Percentiles rank a stretch among this genome's conserved stretches.
phyloP scores from a whole-genome alignment of 2,329 filamentous ascomycete species.

The Meredithiella fracta region DNA sequence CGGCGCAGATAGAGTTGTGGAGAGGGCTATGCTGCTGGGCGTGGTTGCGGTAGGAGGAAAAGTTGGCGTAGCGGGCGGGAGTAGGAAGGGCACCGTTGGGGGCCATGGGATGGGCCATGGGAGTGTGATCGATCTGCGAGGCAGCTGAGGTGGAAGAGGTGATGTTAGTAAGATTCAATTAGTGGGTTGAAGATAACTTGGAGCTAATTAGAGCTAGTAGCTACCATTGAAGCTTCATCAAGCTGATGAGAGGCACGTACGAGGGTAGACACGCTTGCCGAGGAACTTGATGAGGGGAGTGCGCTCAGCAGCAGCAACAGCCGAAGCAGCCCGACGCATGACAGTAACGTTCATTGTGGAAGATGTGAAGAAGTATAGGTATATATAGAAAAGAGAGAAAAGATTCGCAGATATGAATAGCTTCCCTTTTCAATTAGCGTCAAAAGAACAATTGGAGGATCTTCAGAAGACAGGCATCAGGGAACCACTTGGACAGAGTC shows the following conservation, averaged over 20 bases:
- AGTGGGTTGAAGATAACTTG: too few relatives aligned
- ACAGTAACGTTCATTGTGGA: constrained; percentile 37
- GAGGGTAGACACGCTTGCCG: constrained; percentile 41
- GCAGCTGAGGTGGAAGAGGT: constrained; percentile 33
- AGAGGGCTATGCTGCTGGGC: constrained; percentile 66
- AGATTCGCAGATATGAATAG: neutral
- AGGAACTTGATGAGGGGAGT: constrained; percentile 46
- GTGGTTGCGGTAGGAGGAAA: constrained; percentile 62
- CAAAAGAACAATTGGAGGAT: neutral
- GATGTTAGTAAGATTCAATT: constrained; percentile 16
- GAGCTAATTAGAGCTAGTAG: neutral
- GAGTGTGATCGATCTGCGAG: constrained; percentile 48
- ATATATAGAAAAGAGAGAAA: neutral
- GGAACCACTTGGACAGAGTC: neutral
- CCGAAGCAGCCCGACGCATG: constrained; percentile 36
- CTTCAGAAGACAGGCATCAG: neutral
- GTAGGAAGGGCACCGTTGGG: constrained; percentile 47
- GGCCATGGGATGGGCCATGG: constrained; percentile 56
- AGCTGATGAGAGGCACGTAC: constrained; percentile 26
- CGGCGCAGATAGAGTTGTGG: constrained; percentile 35
- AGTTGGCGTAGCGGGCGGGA: constrained; percentile 38
- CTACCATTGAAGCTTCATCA: neutral
- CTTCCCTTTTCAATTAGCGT: neutral
- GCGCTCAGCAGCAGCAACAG: constrained; percentile 42
- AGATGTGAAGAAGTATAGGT: neutral